Percentiles rank a stretch among this genome's conserved stretches.
Evolutionary conservation across 1,284 basidiomycete species (phyloP).

Genomic region (Pseudozyma pruni): DNA sequence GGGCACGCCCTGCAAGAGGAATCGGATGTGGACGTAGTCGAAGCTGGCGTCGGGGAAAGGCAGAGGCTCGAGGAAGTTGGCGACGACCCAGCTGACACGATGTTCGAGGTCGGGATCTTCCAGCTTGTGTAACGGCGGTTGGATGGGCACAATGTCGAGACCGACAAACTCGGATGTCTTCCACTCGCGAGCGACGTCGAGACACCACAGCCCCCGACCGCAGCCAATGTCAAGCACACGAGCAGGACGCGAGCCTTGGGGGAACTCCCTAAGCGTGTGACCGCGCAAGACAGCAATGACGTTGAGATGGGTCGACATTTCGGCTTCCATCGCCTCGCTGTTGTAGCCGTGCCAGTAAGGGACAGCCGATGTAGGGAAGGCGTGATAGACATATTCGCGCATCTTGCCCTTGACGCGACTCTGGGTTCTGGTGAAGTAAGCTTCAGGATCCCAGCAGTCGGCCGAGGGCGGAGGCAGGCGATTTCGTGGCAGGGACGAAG

Average conservation of each 20-base stretch:
- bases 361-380: conserved; percentile 38
- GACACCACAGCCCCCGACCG: conserved; percentile 51
- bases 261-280: conserved; percentile 31
- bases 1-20: conserved; percentile 38
- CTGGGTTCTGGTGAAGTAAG: conserved; percentile 35
- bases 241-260: conserved; percentile 28
- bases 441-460: conserved; percentile 46
- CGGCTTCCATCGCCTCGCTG: conserved; percentile 33
- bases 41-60: conserved; percentile 59
- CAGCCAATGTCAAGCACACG: conserved; percentile 56
- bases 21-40: conserved; percentile 58
- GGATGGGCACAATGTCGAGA: conserved; percentile 55
- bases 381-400: conserved; percentile 40
- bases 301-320: conserved; percentile 35
- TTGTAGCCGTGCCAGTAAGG: conserved; percentile 55
- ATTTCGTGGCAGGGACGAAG: not conserved
- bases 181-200: conserved; percentile 54
- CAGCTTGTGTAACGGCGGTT: conserved; percentile 36
- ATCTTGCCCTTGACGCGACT: conserved; percentile 40
- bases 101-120: conserved; percentile 43
- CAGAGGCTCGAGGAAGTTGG: conserved; percentile 55
- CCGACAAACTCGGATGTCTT: conserved; percentile 56
- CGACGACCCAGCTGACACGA: conserved; percentile 57
- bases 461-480: conserved; percentile 27
- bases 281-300: conserved; percentile 19